These are phyloP conservation scores for Sugiyamaella boreocaroliniensis DNA, from an alignment of 805 yeast genomes.

Conservation along the genomic window DNA sequence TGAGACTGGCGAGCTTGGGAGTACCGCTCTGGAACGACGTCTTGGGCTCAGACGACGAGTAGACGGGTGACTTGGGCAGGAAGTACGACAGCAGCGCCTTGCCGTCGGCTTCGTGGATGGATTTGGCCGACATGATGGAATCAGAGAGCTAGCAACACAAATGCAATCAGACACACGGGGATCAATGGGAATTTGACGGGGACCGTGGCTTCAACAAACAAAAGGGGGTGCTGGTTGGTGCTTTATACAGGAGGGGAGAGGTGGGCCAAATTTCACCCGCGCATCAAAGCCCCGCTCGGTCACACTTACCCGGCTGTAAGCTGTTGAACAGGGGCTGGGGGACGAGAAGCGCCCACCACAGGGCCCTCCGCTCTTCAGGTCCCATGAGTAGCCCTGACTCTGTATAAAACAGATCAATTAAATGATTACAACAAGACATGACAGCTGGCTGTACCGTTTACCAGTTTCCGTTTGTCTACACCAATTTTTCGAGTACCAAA, in stretches of 20 bases:
- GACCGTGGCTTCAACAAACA: neutral
- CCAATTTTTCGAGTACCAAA: neutral
- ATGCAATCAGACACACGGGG: neutral
- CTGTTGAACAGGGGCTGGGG: neutral
- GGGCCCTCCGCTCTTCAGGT: too few species aligned
- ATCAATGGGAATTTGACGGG: conserved; percentile 1
- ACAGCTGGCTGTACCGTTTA: too few species aligned
- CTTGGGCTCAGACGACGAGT: conserved; percentile 27
- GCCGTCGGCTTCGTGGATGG: conserved; percentile 43
- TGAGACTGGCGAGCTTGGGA: conserved; percentile 34
- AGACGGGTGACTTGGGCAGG: conserved; percentile 36
- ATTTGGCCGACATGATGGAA: conserved; percentile 36
- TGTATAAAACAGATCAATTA: too few species aligned
- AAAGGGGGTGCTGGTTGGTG: neutral
- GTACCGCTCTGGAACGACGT: conserved; percentile 28
- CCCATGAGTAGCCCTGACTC: too few species aligned
- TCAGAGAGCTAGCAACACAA: neutral
- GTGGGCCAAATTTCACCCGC: neutral
- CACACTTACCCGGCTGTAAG: neutral
- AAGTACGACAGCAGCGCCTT: conserved; percentile 39
- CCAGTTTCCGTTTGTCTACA: neutral
- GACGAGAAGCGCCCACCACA: too few species aligned
- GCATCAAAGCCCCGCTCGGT: neutral
- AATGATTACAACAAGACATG: too few species aligned
- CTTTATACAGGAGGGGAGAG: neutral